A percentile compares a stretch with the other conserved stretches of the same genome.
phyloP scores from a whole-genome alignment of 495 filamentous ascomycete species.

The Penicillium canariense region DNA sequence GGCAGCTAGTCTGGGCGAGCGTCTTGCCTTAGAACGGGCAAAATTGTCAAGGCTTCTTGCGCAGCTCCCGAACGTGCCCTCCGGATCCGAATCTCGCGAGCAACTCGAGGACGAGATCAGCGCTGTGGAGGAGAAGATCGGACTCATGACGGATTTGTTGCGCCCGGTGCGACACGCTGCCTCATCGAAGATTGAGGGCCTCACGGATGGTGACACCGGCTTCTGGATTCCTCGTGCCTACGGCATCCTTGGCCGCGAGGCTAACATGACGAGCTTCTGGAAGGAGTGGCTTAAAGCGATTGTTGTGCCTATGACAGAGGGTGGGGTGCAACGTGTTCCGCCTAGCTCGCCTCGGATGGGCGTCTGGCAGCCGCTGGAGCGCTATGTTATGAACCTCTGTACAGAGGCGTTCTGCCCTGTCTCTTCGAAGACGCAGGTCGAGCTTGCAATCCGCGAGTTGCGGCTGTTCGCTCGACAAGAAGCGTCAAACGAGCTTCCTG shows the following conservation, averaged over 20 bases:
- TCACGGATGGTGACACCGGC: slow-evolving; percentile 93
- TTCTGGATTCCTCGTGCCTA: slow-evolving; percentile 96
- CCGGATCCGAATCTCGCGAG: slow-evolving; percentile 79
- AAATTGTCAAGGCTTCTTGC: slow-evolving; percentile 85
- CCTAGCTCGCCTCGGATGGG: slow-evolving; percentile 86
- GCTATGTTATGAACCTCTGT: slow-evolving; percentile 97
- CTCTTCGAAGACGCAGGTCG: slow-evolving; percentile 92
- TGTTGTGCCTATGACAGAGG: slow-evolving; percentile 90
- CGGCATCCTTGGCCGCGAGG: slow-evolving; percentile 86
- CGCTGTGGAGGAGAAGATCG: slow-evolving; percentile 94
- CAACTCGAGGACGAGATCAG: slow-evolving; percentile 90
- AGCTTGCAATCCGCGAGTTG: slow-evolving; percentile 85
- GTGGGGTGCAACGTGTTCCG: slow-evolving; percentile 76
- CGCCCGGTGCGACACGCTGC: slow-evolving; percentile 90
- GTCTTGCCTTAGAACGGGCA: slow-evolving; percentile 84
- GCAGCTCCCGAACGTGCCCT: slow-evolving; percentile 72
- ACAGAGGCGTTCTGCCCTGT: slow-evolving; percentile 91
- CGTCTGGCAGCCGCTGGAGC: slow-evolving; percentile 94
- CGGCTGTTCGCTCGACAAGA: slow-evolving; percentile 91
- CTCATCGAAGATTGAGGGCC: slow-evolving; percentile 93
- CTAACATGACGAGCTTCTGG: slow-evolving; percentile 86
- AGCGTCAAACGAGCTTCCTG: slow-evolving; percentile 89
- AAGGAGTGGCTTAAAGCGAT: slow-evolving; percentile 97
- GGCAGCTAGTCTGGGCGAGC: slow-evolving; percentile 86
- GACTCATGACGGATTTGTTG: slow-evolving; percentile 91